Evolutionary conservation across 192 early-diverging fungal genomes (phyloP).

Genomic region (Coemansia asiatica): DNA sequence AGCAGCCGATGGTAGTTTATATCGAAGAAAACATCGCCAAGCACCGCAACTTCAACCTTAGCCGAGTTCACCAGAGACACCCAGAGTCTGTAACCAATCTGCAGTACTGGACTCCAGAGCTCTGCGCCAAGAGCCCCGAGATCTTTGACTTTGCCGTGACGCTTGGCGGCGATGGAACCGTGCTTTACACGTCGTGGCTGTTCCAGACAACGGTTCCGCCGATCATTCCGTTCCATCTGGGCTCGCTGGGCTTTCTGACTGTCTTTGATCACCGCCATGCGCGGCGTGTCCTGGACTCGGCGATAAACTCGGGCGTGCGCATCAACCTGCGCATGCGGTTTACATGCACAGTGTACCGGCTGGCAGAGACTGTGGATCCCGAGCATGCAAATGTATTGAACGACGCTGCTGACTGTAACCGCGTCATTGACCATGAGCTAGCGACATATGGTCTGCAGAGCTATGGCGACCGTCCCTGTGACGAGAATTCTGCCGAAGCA

Average conservation of each 20-base stretch:
- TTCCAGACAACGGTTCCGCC: slow-evolving; percentile 86
- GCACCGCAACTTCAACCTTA: slow-evolving; percentile 60
- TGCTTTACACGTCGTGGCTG: slow-evolving; percentile 89
- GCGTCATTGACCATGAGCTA: slow-evolving; percentile 40
- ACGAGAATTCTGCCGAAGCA: slow-evolving; percentile 12
- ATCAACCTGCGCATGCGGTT: slow-evolving; percentile 91
- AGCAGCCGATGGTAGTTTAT: slow-evolving; percentile 44
- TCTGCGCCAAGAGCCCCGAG: slow-evolving; percentile 66
- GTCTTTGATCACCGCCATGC: slow-evolving; percentile 76
- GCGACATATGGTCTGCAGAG: slow-evolving; percentile 49
- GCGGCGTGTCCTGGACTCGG: slow-evolving; percentile 59
- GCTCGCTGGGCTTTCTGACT: slow-evolving; percentile 93
- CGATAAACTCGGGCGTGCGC: slow-evolving; percentile 67
- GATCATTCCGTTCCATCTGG: slow-evolving; percentile 89
- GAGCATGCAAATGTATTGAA: slow-evolving; percentile 47
- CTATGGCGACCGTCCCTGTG: slow-evolving; percentile 22
- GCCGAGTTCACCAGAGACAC: slow-evolving; percentile 47
- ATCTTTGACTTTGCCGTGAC: slow-evolving; percentile 89
- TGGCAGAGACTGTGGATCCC: slow-evolving; percentile 37
- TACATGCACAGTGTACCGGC: slow-evolving; percentile 84
- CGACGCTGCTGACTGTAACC: slow-evolving; percentile 49
- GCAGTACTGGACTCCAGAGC: slow-evolving; percentile 73
- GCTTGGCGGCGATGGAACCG: slow-evolving; percentile 96
- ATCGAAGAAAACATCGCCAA: slow-evolving; percentile 66
- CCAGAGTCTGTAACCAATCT: slow-evolving; percentile 55